These are phyloP conservation scores for Salix brachista DNA, from an alignment of 345 rosid genomes.

Conservation along the genomic window DNA sequence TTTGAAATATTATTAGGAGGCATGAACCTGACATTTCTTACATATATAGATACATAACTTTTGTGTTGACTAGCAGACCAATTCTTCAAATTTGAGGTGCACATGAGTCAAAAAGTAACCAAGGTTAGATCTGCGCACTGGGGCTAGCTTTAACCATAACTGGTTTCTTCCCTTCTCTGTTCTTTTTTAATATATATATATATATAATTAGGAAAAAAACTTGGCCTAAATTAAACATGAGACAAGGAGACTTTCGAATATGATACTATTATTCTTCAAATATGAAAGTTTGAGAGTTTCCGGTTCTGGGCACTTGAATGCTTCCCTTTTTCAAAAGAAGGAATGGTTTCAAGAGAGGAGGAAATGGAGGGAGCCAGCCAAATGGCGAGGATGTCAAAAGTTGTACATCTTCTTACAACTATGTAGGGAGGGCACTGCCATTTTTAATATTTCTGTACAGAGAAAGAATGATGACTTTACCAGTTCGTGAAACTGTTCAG, in stretches of 20 bases:
- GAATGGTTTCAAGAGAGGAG: constrained; percentile 5
- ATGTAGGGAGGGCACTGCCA: constrained; percentile 17
- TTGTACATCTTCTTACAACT: not conserved
- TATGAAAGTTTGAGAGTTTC: constrained; percentile 16
- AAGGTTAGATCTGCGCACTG: not conserved
- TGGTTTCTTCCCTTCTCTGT: not conserved
- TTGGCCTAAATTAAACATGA: not conserved
- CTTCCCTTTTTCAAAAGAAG: constrained; percentile 10
- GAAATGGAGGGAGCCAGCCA: constrained; percentile 22
- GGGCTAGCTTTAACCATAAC: not conserved
- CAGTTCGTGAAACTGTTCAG: constrained; percentile 25
- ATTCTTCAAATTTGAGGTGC: not conserved
- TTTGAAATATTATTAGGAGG: not conserved
- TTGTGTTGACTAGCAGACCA: not conserved
- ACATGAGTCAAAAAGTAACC: not conserved
- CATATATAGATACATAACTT: not conserved
- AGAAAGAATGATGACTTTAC: constrained; percentile 13
- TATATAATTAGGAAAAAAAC: not conserved
- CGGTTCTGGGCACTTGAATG: constrained; percentile 18
- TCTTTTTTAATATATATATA: not conserved
- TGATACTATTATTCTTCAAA: constrained; percentile 1
- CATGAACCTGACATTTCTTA: not conserved
- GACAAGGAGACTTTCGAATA: constrained; percentile 7
- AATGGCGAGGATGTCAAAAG: constrained; percentile 30
- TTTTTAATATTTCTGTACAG: not conserved